These are phyloP conservation scores for Jackrogersella minutella DNA, from an alignment of 495 filamentous ascomycete genomes.

Conservation along the genomic window DNA sequence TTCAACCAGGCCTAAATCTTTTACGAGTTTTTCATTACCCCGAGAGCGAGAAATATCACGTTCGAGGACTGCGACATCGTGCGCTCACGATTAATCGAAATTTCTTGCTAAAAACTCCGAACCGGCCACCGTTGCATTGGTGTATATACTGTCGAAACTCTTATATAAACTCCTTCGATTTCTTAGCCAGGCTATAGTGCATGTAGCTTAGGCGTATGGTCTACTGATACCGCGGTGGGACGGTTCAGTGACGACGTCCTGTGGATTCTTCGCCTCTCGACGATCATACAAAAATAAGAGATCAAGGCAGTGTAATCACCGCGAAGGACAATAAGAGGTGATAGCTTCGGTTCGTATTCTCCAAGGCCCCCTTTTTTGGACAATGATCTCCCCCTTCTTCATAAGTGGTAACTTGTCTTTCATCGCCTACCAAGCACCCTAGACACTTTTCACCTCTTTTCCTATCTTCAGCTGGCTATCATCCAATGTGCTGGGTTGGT, in stretches of 20 bases:
- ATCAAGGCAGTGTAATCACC: not conserved
- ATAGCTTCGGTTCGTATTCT: not conserved
- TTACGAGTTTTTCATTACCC: not conserved
- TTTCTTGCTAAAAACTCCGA: not conserved
- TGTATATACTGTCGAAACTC: not conserved
- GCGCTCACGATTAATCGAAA: not conserved
- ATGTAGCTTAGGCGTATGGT: not conserved
- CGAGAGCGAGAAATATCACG: not conserved
- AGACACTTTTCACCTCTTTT: not conserved
- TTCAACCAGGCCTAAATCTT: not conserved
- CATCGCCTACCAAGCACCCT: not conserved
- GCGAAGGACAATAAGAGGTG: not conserved
- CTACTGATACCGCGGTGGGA: not conserved
- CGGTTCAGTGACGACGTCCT: not conserved
- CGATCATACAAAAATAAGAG: not conserved
- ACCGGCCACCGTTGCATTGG: not conserved
- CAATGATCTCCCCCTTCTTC: not conserved
- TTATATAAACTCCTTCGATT: not conserved
- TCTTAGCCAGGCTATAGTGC: not conserved
- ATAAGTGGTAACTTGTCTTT: not conserved
- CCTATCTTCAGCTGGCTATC: not conserved
- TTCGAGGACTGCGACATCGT: not conserved
- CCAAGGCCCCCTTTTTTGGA: not conserved
- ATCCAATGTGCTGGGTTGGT: not conserved
- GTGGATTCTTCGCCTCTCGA: not conserved